Base-by-base conservation (phyloP, 257 asterid species). In the Verbena officinalis region DNA sequence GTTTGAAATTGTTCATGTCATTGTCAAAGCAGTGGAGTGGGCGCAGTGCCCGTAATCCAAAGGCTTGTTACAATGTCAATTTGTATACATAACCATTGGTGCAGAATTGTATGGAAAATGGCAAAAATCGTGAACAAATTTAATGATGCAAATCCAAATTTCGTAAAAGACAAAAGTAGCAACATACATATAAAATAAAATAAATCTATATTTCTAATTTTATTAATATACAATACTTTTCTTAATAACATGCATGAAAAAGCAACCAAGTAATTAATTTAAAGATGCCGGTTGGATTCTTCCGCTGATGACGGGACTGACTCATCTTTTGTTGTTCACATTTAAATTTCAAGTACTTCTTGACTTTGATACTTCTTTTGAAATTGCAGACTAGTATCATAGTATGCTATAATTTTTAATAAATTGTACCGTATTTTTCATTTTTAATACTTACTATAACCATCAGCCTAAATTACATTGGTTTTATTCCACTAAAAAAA, bases 301-400 rank as follows among this genome's bases (percentile, higher is more conserved):
- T 70, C 75, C 83, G 83, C 70, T 55, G 70, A 78, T 73, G 69
- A 30, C 72, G 83, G 83, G 58, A 60, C 39, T 24, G 42, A 30
- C 61, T 44, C 31, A 10, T 45, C 68, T 73, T 55, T 49, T 30
- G 7, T 21, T 36, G 40, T 36, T 36, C 11, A 36, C 8, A 9
- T 36, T 36, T 36, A 9, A 27, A 9, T 36, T 4, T 5, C n/a
- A 36, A 36, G 40, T 36, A 1, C 10, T 36, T 36, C 11, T 36
- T 36, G 36, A 30, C 3, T 30, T 30, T 30, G 36, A 30, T 2
- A 30, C 7, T 3, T 44, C 4, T 30, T 17, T 62, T 24, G 8
- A 30, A 30, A 2, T 30, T 30, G 31, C n/a, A n/a, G n/a, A n/a
- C n/a, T n/a, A n/a, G n/a, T n/a, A n/a, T n/a, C n/a, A n/a, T n/a